phyloP scores from a whole-genome alignment of 495 filamentous ascomycete species.

The Jackrogersella minutella region DNA sequence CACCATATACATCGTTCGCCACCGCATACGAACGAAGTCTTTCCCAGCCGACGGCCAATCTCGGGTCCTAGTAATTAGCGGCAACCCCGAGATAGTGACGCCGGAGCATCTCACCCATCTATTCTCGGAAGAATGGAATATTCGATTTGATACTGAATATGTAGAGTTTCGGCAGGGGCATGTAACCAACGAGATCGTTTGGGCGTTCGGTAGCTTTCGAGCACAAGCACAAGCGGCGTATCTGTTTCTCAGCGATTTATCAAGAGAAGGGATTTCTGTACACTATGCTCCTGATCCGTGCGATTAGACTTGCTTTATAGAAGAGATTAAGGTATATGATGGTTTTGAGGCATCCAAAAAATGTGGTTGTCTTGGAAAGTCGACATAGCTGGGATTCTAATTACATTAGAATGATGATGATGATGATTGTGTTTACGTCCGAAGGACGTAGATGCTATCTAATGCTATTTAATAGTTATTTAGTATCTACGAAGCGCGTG shows the following conservation, averaged over 20 bases:
- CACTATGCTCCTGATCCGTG: constrained; percentile 12
- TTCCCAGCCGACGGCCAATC: constrained; percentile 3
- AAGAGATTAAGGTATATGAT: too few relatives aligned
- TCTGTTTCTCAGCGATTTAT: neutral
- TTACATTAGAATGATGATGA: neutral
- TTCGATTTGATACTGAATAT: constrained; percentile 15
- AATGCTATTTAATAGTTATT: too few relatives aligned
- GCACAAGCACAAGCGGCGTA: constrained; percentile 20
- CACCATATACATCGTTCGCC: constrained; percentile 1
- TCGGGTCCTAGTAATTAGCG: constrained; percentile 28
- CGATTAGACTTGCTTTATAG: neutral
- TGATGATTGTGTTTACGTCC: too few relatives aligned
- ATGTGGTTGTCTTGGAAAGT: neutral
- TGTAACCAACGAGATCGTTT: constrained; percentile 7
- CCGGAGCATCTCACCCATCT: neutral
- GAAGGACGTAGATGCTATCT: too few relatives aligned
- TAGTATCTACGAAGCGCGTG: too few relatives aligned
- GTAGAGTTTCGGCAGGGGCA: constrained; percentile 2
- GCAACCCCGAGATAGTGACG: constrained; percentile 16
- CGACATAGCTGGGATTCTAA: neutral
- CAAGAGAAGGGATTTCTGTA: neutral
- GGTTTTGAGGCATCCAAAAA: neutral
- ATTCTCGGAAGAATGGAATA: constrained; percentile 1
- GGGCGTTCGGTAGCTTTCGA: constrained; percentile 33
- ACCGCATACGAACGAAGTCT: constrained; percentile 7